Percentiles rank a stretch among this genome's conserved stretches.
phyloP scores from a whole-genome alignment of 768 basidiomycete genomes.

The Roridomyces roridus region DNA sequence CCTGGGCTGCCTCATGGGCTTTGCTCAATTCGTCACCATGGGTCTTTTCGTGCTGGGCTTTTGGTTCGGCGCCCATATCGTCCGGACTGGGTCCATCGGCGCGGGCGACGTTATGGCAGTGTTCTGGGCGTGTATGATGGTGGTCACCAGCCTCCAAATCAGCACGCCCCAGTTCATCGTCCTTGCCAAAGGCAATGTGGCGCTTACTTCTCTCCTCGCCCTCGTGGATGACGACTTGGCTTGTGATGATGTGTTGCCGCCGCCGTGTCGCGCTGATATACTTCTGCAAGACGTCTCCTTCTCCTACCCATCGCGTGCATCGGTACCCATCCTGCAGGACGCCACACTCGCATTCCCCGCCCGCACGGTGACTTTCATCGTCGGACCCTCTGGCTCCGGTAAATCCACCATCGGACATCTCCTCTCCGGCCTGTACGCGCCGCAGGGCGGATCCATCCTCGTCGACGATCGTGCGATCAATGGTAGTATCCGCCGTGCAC shows the following conservation, averaged over 20 bases:
- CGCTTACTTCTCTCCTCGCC: constrained; percentile 71
- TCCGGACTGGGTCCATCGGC: constrained; percentile 71
- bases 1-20: constrained; percentile 76
- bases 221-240: constrained; percentile 50
- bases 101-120: constrained; percentile 92
- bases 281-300: constrained; percentile 78
- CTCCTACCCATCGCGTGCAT: constrained; percentile 81
- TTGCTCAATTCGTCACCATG: constrained; percentile 84
- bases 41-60: constrained; percentile 96
- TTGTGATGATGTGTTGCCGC: constrained; percentile 42
- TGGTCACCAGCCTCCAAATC: constrained; percentile 86
- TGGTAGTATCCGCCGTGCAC: constrained; percentile 80
- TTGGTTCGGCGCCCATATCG: constrained; percentile 92
- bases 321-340: constrained; percentile 67
- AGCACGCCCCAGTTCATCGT: constrained; percentile 82
- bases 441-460: constrained; percentile 66
- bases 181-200: constrained; percentile 83
- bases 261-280: constrained; percentile 73
- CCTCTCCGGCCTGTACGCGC: constrained; percentile 79
- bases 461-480: constrained; percentile 85
- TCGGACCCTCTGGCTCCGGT: constrained; percentile 90
- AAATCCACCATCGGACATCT: constrained; percentile 91
- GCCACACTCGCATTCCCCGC: constrained; percentile 73
- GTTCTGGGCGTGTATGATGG: constrained; percentile 97
- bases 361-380: constrained; percentile 87